These are phyloP conservation scores for Wickerhamomyces bovis DNA, from an alignment of 805 yeast genomes.

Conservation along the genomic window DNA sequence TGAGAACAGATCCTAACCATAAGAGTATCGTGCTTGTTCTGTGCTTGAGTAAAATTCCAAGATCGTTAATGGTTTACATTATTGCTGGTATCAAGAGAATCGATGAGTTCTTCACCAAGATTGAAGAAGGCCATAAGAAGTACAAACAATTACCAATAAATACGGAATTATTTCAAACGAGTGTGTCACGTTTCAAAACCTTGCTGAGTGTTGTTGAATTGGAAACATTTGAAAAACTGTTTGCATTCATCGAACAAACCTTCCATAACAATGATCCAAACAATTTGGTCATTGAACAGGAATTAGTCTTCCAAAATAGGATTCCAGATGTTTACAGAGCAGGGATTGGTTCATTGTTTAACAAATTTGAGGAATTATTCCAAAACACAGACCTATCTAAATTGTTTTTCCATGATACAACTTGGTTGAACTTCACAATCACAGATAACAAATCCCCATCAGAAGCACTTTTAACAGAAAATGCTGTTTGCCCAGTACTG, in stretches of 20 bases:
- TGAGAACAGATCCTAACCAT: slow-evolving; percentile 22
- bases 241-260: slow-evolving; percentile 46
- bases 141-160: slow-evolving; percentile 30
- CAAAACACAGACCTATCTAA: slow-evolving; percentile 28
- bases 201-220: slow-evolving; percentile 32
- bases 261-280: slow-evolving; percentile 14
- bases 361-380: slow-evolving; percentile 27
- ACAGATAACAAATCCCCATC: slow-evolving; percentile 22
- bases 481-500: slow-evolving; percentile 27
- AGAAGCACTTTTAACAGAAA: slow-evolving; percentile 31
- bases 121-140: slow-evolving; percentile 15
- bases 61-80: slow-evolving; percentile 60
- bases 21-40: slow-evolving; percentile 49
- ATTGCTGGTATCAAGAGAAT: slow-evolving; percentile 61
- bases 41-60: slow-evolving; percentile 61
- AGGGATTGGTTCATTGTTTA: slow-evolving; percentile 25
- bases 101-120: slow-evolving; percentile 20
- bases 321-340: slow-evolving; percentile 23
- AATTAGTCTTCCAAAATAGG: slow-evolving; percentile 20
- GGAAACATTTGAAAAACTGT: slow-evolving; percentile 51
- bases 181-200: slow-evolving; percentile 32
- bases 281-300: slow-evolving; percentile 20
- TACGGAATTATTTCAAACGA: slow-evolving; percentile 51
- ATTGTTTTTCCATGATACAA: slow-evolving; percentile 56
- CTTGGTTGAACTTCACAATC: slow-evolving; percentile 50